Base-by-base conservation (phyloP, 2,329 filamentous ascomycete species). In the Diaporthe nobilis region DNA sequence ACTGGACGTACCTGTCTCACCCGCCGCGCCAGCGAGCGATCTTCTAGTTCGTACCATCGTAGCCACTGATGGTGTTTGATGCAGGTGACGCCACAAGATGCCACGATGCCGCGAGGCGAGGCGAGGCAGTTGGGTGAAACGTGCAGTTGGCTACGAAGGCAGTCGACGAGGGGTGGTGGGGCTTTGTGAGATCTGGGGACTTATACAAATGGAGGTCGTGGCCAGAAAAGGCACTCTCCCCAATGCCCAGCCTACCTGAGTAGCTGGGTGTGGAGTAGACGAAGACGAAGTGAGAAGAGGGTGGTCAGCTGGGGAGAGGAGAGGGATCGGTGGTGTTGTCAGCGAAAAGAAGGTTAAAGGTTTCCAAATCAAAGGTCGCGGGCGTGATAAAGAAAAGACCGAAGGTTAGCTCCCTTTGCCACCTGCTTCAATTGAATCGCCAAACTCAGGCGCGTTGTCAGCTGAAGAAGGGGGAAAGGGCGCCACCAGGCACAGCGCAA, bases 41-140 rank as follows among this genome's bases (percentile, higher is more conserved):
- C 73, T 67, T 71, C 76, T 75, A 28, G 76, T 77, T 67, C 71
- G 57, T n/a, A 13, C 70, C 76, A 77, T 77, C 17, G 34, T 63
- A 44, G 17, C 10, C 4, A 55, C 53, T 49, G 22, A 20, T 53
- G 67, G 22, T n/a, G 57, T n/a, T 17, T 67, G 37, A 60, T 53
- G n/a, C 15, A 60, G 22, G 44, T 42, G 39, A 61, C 34, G 39
- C 4, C 31, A 49, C 31, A 31, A n/a, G 51, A 53, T 28, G n/a
- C 51, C 34, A n/a, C 31, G 37, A 61, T 28, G 8, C 39, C 57
- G n/a, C 31, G 4, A 15, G 28, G 28, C n/a, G 4, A 15, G 28
- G 22, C n/a, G 13, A 44, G 10, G n/a, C 12, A 44, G 47, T 3
- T 55, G 25, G 25, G 58, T 55, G 37, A 37, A 47, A 42, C 13